Base-by-base conservation (phyloP, 2,329 filamentous ascomycete species). In the Lomentospora prolificans region DNA sequence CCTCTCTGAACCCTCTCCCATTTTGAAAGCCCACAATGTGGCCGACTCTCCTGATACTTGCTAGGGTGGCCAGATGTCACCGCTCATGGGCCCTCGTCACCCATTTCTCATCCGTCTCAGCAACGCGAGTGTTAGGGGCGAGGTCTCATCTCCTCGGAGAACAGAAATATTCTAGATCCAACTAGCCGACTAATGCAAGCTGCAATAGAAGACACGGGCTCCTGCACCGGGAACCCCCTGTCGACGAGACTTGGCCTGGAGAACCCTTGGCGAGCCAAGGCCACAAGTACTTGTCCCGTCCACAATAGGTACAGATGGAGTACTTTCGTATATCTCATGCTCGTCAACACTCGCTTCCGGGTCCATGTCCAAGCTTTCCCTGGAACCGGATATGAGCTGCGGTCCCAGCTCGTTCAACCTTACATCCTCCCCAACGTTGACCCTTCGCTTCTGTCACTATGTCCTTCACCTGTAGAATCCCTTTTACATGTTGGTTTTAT, bases 161-260 rank as follows among this genome's bases (percentile, higher is more conserved):
- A n/a, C n/a, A n/a, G n/a, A n/a, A n/a, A n/a, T n/a, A n/a, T n/a
- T n/a, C n/a, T n/a, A n/a, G n/a, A n/a, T n/a, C n/a, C n/a, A n/a
- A n/a, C n/a, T n/a, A n/a, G n/a, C n/a, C n/a, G 30, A 33, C 44
- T 48, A 48, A 22, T 48, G 44, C 44, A 48, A 48, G 19, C 44
- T 22, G 44, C 17, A 48, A 25, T 22, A 22, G 12, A 48, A 22
- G 44, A 22, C 22, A 48, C 17, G 44, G 22, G n/a, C n/a, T n/a
- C n/a, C 44, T 22, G 22, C 17, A 48, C 7, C 17, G 5, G 12
- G 17, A 17, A 19, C n/a, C 41, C 41, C n/a, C n/a, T 46, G n/a
- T 25, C 22, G 17, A 12, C 24, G 7, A 9, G 7, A 19, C 44
- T 48, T 48, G 44, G 44, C 44, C 44, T 48, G 44, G 44, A 48